Conservation (phyloP, 2,329 filamentous ascomycete genomes). For the Coniochaeta sp. region DNA sequence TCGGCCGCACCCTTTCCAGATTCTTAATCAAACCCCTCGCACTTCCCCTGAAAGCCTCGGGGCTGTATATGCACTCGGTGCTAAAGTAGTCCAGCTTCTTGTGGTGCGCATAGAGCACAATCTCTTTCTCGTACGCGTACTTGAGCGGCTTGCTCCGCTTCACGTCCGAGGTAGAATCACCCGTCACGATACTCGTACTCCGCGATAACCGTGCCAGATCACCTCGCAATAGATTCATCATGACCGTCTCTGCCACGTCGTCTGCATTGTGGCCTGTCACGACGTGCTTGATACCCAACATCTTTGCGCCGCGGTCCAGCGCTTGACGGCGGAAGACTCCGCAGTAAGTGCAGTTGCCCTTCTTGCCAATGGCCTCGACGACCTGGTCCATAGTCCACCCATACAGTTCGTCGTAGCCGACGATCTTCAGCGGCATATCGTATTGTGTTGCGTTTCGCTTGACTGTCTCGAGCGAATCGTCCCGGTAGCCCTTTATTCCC, state of each 20-base stretch:
- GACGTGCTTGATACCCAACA: conserved; percentile 82
- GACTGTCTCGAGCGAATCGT: conserved; percentile 93
- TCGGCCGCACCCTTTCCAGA: conserved; percentile 84
- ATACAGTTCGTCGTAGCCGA: conserved; percentile 90
- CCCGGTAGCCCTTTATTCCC: conserved; percentile 92
- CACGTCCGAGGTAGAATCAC: conserved; percentile 70
- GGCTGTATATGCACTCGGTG: conserved; percentile 97
- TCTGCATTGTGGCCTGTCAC: conserved; percentile 98
- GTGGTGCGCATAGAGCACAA: conserved; percentile 94
- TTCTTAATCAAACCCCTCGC: conserved; percentile 92
- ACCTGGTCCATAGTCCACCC: conserved; percentile 99
- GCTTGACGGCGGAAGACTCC: conserved; percentile 94
- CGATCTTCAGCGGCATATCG: conserved; percentile 81
- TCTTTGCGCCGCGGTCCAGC: conserved; percentile 82
- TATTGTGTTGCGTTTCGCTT: conserved; percentile 91
- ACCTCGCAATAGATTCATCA: conserved; percentile 93
- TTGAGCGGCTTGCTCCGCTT: conserved; percentile 95
- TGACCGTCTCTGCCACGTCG: conserved; percentile 91
- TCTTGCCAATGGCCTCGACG: conserved; percentile 91
- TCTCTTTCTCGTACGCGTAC: conserved; percentile 98
- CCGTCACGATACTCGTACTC: conserved; percentile 85
- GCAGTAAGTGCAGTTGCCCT: conserved; percentile 98
- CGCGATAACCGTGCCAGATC: conserved; percentile 81
- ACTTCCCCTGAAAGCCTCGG: conserved; percentile 90
- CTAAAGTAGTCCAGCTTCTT: conserved; percentile 97